phyloP scores from a whole-genome alignment of 2,329 filamentous ascomycete species.

The Stemphylium lycopersici region DNA sequence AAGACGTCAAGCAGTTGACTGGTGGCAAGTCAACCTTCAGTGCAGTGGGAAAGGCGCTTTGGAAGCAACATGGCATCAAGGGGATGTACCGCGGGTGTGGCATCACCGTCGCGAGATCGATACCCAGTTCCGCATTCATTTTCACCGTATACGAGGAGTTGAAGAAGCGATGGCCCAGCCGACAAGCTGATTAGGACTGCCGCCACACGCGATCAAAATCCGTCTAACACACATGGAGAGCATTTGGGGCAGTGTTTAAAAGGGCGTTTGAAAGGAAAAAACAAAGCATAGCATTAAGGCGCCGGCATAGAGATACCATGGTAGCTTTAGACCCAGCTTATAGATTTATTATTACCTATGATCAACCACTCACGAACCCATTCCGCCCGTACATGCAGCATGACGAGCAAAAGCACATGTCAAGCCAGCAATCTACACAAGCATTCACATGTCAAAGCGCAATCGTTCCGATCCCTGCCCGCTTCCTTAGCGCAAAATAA shows the following conservation, averaged over 20 bases:
- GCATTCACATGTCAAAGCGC: conserved; percentile 38
- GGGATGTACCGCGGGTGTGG: conserved; percentile 94
- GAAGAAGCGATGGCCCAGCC: conserved; percentile 57
- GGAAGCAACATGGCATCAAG: conserved; percentile 78
- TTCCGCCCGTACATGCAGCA: not conserved
- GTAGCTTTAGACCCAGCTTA: conserved; percentile 2
- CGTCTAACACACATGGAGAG: not conserved
- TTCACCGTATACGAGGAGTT: conserved; percentile 94
- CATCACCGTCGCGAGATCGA: conserved; percentile 85
- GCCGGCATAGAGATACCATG: conserved; percentile 18
- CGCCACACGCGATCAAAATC: not conserved
- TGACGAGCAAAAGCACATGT: conserved; percentile 23
- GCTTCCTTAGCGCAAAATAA: conserved; percentile 21
- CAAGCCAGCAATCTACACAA: conserved; percentile 2
- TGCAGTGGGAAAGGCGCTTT: conserved; percentile 74
- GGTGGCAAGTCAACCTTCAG: conserved; percentile 70
- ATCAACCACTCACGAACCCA: not conserved
- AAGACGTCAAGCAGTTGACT: conserved; percentile 65
- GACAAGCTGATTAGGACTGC: conserved; percentile 10
- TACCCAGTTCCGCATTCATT: conserved; percentile 96
- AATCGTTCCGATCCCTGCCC: conserved; percentile 14
- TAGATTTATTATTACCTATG: not conserved
- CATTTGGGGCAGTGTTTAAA: conserved; percentile 12
- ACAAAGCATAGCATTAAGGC: conserved; percentile 10
- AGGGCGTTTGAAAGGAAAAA: conserved; percentile 11